Conservation (phyloP, 495 filamentous ascomycete species). For the Penicillium ochrochloron region DNA sequence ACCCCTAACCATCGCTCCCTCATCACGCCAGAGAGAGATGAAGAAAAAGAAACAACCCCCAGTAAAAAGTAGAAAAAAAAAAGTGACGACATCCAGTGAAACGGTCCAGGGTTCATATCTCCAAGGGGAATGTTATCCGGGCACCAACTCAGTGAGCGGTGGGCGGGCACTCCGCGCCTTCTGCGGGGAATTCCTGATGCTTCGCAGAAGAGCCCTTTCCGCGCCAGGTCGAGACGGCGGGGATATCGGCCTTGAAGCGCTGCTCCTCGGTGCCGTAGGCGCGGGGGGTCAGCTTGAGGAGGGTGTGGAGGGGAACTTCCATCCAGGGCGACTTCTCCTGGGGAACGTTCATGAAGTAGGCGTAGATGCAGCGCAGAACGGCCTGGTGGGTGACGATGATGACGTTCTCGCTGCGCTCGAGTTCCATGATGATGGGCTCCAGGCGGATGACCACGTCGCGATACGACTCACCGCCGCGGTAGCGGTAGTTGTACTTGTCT, state of each 20-base stretch:
- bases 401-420: conserved; percentile 94
- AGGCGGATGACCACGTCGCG: conserved; percentile 97
- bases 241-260: conserved; percentile 84
- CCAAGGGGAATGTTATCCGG: neutral
- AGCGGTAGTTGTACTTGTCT: conserved; percentile 99
- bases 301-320: conserved; percentile 89
- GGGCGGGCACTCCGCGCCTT: conserved; percentile 19
- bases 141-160: conserved; percentile 7
- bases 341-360: conserved; percentile 96
- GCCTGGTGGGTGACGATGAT: conserved; percentile 98
- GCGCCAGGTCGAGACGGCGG: conserved; percentile 92
- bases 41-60: neutral
- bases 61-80: neutral
- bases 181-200: conserved; percentile 54
- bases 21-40: neutral
- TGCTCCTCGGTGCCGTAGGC: conserved; percentile 94
- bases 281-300: conserved; percentile 93
- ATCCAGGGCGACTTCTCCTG: conserved; percentile 97
- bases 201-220: conserved; percentile 90
- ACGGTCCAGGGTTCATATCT: neutral
- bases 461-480: conserved; percentile 95
- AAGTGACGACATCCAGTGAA: neutral
- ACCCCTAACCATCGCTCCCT: neutral
- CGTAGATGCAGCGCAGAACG: conserved; percentile 94
- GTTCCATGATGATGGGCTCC: conserved; percentile 99